Conservation (phyloP, 306 rosid species). For the Dryas alaskensis region DNA sequence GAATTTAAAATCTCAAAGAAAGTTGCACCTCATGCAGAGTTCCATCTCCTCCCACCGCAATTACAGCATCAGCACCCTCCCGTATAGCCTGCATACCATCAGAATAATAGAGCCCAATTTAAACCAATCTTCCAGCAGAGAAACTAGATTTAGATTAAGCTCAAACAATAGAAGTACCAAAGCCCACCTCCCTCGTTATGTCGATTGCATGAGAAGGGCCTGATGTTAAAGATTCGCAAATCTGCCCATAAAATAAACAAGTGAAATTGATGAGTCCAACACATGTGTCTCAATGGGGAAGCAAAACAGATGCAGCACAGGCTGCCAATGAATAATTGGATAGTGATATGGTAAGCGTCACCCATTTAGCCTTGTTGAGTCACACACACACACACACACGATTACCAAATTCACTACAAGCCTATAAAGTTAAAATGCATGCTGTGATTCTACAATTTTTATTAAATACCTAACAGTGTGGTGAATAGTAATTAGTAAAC, state of each 20-base stretch:
- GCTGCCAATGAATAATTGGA: background rate
- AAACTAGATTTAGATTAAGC: slow-evolving; percentile 19
- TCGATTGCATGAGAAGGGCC: slow-evolving; percentile 95
- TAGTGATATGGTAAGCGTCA: background rate
- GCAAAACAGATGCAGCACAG: slow-evolving; percentile 1
- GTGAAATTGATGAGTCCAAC: background rate
- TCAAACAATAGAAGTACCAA: slow-evolving; percentile 19
- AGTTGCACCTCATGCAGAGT: slow-evolving; percentile 87
- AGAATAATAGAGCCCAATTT: slow-evolving; percentile 16
- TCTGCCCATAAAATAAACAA: slow-evolving; percentile 49
- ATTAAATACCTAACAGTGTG: background rate
- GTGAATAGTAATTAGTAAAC: background rate
- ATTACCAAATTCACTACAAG: background rate
- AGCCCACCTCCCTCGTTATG: slow-evolving; percentile 82
- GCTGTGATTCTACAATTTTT: background rate
- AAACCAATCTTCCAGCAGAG: slow-evolving; percentile 3
- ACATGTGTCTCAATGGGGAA: background rate
- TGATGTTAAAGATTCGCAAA: slow-evolving; percentile 79
- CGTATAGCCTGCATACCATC: slow-evolving; percentile 61
- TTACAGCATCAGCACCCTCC: slow-evolving; percentile 89
- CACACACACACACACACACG: background rate
- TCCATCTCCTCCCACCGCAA: slow-evolving; percentile 98
- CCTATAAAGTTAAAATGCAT: background rate
- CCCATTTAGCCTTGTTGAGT: background rate
- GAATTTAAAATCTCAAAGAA: slow-evolving; percentile 3